Percentiles rank a stretch among this genome's conserved stretches.
These are phyloP conservation scores for Psilocybe tampanensis DNA, from an alignment of 768 basidiomycete species.

Conservation along the genomic window DNA sequence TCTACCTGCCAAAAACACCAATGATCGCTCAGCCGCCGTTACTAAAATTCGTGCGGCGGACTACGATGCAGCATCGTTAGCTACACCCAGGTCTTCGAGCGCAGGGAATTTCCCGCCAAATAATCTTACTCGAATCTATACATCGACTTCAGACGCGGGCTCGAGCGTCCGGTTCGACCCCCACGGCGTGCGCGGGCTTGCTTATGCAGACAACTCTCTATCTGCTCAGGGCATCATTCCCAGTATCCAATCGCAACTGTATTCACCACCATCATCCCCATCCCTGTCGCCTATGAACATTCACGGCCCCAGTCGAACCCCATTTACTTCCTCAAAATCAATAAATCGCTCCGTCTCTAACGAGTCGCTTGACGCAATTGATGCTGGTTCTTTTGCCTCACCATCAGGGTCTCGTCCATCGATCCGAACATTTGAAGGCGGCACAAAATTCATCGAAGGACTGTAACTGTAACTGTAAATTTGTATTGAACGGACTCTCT, in stretches of 20 bases:
- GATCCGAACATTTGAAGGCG: slow-evolving; percentile 42
- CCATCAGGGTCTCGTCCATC: slow-evolving; percentile 22
- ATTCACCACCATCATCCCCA: slow-evolving; percentile 32
- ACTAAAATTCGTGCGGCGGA: slow-evolving; percentile 12
- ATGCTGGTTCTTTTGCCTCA: slow-evolving; percentile 13
- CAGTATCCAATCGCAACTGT: slow-evolving; percentile 29
- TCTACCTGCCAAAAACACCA: slow-evolving; percentile 5
- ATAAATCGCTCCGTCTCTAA: slow-evolving; percentile 12
- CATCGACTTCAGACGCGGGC: slow-evolving; percentile 24
- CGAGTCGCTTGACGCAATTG: slow-evolving; percentile 7
- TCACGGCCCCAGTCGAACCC: slow-evolving; percentile 15
- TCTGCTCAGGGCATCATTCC: slow-evolving; percentile 26
- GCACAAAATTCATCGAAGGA: slow-evolving; percentile 51
- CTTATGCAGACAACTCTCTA: slow-evolving; percentile 23
- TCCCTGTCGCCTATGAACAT: slow-evolving; percentile 21
- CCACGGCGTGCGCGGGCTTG: slow-evolving; percentile 22
- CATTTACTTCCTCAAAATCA: slow-evolving; percentile 13
- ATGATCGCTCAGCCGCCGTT: not conserved
- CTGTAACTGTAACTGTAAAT: slow-evolving; percentile 24
- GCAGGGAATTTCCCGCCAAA: slow-evolving; percentile 10
- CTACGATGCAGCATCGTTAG: slow-evolving; percentile 1
- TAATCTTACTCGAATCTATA: slow-evolving; percentile 17
- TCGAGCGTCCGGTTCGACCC: slow-evolving; percentile 31
- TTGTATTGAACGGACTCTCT: not conserved
- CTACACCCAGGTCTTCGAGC: slow-evolving; percentile 10